Evolutionary conservation across 805 yeast species (phyloP).

Genomic region (Candida montana): DNA sequence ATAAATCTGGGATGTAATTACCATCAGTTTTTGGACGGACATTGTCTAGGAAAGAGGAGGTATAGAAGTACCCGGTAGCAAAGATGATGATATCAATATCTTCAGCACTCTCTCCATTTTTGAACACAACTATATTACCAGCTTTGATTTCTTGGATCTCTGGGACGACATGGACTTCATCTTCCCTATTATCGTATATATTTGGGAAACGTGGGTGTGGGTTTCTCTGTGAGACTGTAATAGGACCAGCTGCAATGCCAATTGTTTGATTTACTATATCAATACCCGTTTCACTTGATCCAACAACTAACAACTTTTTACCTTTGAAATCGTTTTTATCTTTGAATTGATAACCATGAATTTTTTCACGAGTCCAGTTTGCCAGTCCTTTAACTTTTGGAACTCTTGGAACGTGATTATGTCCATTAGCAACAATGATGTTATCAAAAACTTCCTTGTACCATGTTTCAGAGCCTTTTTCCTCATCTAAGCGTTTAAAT

Average conservation of each 20-base stretch:
- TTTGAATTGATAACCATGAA: conserved; percentile 24
- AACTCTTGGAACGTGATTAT: conserved; percentile 44
- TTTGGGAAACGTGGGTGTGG: conserved; percentile 3
- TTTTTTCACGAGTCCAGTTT: conserved; percentile 23
- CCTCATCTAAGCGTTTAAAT: too few species aligned
- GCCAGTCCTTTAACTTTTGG: conserved; percentile 44
- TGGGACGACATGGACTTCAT: conserved; percentile 16
- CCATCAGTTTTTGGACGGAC: conserved; percentile 19
- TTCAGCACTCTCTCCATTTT: conserved; percentile 35
- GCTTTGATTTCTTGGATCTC: conserved; percentile 24
- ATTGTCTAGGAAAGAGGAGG: conserved; percentile 44
- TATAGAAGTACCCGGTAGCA: conserved; percentile 62
- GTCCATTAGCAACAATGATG: conserved; percentile 50
- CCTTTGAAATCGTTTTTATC: conserved; percentile 14
- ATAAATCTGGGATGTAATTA: conserved; percentile 22
- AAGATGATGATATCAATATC: conserved; percentile 50
- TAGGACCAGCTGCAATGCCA: background rate
- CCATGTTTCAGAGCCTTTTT: conserved; percentile 29
- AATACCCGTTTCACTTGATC: conserved; percentile 61
- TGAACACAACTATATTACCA: conserved; percentile 29
- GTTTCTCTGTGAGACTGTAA: conserved; percentile 5
- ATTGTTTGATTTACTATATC: conserved; percentile 34
- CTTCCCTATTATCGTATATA: conserved; percentile 32
- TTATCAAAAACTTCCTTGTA: conserved; percentile 30
- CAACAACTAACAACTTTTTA: conserved; percentile 48